Evolutionary conservation across 2,329 filamentous ascomycete genomes (phyloP), one percentile per base, ranked within the genome.

Genomic region (Penicillium verrucosum): DNA sequence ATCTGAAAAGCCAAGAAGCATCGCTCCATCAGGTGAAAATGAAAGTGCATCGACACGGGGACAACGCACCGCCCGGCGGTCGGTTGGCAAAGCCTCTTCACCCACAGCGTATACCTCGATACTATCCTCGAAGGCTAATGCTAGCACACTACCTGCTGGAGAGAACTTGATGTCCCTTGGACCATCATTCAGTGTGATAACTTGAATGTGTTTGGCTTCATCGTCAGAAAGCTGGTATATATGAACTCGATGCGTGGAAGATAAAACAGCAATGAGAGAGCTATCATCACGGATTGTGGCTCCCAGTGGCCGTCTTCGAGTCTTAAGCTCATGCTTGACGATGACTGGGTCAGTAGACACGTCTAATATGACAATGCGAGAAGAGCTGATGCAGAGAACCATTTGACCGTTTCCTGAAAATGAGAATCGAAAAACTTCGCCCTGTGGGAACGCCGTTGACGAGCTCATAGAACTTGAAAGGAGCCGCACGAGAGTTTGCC

Each of bases 391-490:
- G 50, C 89, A 90, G 40, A 95, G 81, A 30, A 95, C 76, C 64
- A 87, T 84, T 63, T 88, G 85, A 2, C 90, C 90, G 52, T 82
- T 85, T 6, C 89, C 85, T 2, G 91, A 95, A 57, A 90, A 85
- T 60, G 84, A 86, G 72, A 95, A 96, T 53, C 90, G 89, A 77
- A 96, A 90, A 44, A 90, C 90, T 72, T 96, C 91, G 32, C 90
- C 89, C 34, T 89, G 88, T 1, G 90, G 91, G 60, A 88, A 88
- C 2, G 83, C 83, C 23, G 90, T 90, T 1, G 89, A 91, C 0
- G 90, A 92, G 70, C 89, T 93, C 64, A 90, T 90, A 6, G 89
- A 92, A 48, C 88, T 90, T 37, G 90, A 94, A 12, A 95, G 86
- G 50, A 96, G 80, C 69, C 89, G 92, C 67, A 96, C 83, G 43